These are phyloP conservation scores for Meredithiella fracta DNA, from an alignment of 2,329 filamentous ascomycete genomes.

Conservation along the genomic window DNA sequence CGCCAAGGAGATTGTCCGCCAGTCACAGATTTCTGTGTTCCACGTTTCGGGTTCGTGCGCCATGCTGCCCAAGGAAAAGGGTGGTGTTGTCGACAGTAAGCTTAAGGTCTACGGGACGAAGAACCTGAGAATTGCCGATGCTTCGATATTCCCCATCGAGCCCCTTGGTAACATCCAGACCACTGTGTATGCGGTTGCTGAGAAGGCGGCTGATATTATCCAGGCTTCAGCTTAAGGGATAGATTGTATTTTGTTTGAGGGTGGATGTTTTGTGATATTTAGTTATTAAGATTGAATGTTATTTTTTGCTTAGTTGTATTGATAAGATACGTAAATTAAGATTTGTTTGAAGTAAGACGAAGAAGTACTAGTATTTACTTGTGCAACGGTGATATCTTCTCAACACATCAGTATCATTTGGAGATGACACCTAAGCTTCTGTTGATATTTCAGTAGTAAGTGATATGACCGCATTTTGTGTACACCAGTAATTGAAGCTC, in stretches of 20 bases:
- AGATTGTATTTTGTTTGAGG: not conserved
- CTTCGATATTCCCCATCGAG: constrained; percentile 29
- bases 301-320: not conserved
- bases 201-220: constrained; percentile 26
- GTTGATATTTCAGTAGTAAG: too few relatives aligned
- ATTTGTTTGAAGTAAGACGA: too few relatives aligned
- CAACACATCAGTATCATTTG: too few relatives aligned
- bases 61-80: constrained; percentile 30
- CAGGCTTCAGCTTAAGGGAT: constrained; percentile 16
- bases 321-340: not conserved
- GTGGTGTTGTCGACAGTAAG: constrained; percentile 29
- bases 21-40: constrained; percentile 24
- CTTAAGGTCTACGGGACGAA: constrained; percentile 28
- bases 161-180: constrained; percentile 23
- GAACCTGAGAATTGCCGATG: constrained; percentile 30
- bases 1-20: constrained; percentile 23
- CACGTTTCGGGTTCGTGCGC: constrained; percentile 34
- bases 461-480: too few relatives aligned
- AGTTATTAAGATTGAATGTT: not conserved
- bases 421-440: too few relatives aligned
- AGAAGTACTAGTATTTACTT: too few relatives aligned
- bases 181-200: constrained; percentile 21
- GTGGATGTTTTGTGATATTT: not conserved
- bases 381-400: too few relatives aligned
- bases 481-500: too few relatives aligned